Percentiles rank a stretch among this genome's conserved stretches.
Evolutionary conservation across 805 yeast genomes (phyloP).

Genomic region (Candida orba): DNA sequence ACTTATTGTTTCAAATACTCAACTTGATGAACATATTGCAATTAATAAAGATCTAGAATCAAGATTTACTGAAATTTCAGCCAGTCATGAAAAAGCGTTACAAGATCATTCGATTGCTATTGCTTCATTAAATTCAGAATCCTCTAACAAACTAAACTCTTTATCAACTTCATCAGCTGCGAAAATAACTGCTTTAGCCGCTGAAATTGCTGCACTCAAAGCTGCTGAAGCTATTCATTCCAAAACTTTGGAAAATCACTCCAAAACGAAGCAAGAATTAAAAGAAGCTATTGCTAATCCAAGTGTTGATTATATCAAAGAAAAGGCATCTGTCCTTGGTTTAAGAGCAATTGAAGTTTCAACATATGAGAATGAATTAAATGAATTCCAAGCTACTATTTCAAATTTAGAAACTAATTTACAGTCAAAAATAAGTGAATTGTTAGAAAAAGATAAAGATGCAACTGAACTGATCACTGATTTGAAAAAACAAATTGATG

Average conservation of each 20-base stretch:
- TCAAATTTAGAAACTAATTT: neutral
- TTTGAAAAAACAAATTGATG: conserved; percentile 8
- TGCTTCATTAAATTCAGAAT: conserved; percentile 1
- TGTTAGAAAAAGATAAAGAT: conserved; percentile 1
- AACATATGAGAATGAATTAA: conserved; percentile 6
- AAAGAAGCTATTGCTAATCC: conserved; percentile 22
- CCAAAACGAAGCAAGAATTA: conserved; percentile 5
- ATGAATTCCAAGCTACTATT: conserved; percentile 1
- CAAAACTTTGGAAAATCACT: neutral
- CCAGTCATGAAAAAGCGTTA: conserved; percentile 2
- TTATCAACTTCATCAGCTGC: neutral
- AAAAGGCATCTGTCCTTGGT: conserved; percentile 23
- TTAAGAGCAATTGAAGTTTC: conserved; percentile 11
- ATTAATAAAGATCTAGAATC: neutral
- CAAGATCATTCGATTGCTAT: conserved; percentile 1
- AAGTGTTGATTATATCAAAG: conserved; percentile 22
- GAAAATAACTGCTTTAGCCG: neutral
- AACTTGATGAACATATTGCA: conserved; percentile 1
- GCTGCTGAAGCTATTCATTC: conserved; percentile 1
- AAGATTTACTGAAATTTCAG: neutral
- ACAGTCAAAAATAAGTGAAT: neutral
- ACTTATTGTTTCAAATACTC: neutral
- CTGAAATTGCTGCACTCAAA: conserved; percentile 3
- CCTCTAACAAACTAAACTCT: too few species aligned
- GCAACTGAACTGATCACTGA: neutral